Conservation (phyloP, 805 yeast genomes). For the Barnettozyma vustinii region DNA sequence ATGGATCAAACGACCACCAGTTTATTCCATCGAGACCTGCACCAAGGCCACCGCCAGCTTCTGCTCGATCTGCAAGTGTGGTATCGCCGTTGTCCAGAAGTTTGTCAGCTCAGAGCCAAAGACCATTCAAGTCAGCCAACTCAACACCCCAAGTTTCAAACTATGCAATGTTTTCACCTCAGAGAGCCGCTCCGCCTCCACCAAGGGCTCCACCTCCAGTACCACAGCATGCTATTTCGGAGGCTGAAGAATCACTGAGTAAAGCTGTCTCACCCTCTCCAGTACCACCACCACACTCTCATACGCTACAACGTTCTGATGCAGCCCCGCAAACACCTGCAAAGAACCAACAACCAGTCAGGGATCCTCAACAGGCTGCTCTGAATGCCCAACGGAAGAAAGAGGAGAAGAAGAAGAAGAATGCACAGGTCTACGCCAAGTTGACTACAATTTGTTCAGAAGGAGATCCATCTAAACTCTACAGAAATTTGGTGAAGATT, state of each 20-base stretch:
- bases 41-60: conserved; percentile 47
- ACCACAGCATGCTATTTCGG: conserved; percentile 16
- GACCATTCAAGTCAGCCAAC: conserved; percentile 16
- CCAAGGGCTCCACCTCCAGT: conserved; percentile 25
- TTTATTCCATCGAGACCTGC: conserved; percentile 67
- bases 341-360: conserved; percentile 37
- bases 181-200: conserved; percentile 23
- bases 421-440: conserved; percentile 65
- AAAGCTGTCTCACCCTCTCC: background rate
- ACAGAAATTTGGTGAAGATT: conserved; percentile 67
- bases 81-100: conserved; percentile 26
- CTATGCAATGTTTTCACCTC: conserved; percentile 19
- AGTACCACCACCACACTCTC: conserved; percentile 1
- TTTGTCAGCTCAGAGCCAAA: conserved; percentile 12
- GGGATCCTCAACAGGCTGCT: conserved; percentile 48
- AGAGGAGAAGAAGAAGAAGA: conserved; percentile 70
- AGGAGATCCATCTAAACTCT: conserved; percentile 75
- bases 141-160: conserved; percentile 16
- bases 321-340: conserved; percentile 26
- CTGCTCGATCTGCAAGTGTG: conserved; percentile 19
- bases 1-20: conserved; percentile 30
- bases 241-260: background rate
- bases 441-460: conserved; percentile 72
- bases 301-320: background rate
- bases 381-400: conserved; percentile 59